A percentile compares a stretch with the other conserved stretches of the same genome.
These are phyloP conservation scores for Aspergillus brasiliensis DNA, from an alignment of 2,329 filamentous ascomycete genomes.

Conservation along the genomic window DNA sequence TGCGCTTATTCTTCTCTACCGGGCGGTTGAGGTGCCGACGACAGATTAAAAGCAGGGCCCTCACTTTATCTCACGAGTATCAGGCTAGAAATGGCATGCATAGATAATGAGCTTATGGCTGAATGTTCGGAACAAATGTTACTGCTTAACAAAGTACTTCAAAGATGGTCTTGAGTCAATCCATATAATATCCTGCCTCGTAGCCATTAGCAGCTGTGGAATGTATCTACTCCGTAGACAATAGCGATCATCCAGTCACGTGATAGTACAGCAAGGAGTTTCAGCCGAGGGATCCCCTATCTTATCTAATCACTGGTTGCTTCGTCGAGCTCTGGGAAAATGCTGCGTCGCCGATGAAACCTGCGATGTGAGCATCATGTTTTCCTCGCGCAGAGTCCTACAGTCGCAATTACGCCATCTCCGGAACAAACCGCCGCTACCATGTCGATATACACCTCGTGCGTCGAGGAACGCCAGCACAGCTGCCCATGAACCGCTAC, in stretches of 20 bases:
- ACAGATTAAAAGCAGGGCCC: slow-evolving; percentile 33
- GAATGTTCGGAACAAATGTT: not conserved
- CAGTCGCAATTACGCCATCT: slow-evolving; percentile 23
- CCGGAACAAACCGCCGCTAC: not conserved
- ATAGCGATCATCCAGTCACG: not conserved
- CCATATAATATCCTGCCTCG: not conserved
- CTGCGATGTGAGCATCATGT: slow-evolving; percentile 33
- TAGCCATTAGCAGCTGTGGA: not conserved
- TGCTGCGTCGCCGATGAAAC: slow-evolving; percentile 2
- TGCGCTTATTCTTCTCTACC: slow-evolving; percentile 53
- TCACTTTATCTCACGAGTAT: not conserved
- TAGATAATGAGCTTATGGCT: slow-evolving; percentile 9
- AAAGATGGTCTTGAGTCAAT: not conserved
- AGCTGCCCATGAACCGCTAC: slow-evolving; percentile 17
- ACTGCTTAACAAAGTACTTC: not conserved
- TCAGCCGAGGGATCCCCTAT: not conserved
- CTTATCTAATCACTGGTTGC: slow-evolving; percentile 5
- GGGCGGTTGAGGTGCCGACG: slow-evolving; percentile 52
- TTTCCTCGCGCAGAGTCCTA: slow-evolving; percentile 26
- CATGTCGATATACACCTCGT: slow-evolving; percentile 12
- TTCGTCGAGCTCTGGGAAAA: not conserved
- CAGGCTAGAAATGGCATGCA: not conserved
- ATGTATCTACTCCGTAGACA: too few relatives aligned
- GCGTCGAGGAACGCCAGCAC: slow-evolving; percentile 25
- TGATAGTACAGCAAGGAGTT: not conserved